A percentile compares a stretch with the other conserved stretches of the same genome.
Evolutionary conservation across 768 basidiomycete genomes (phyloP).

Genomic region (Clitopilus passeckerianus): DNA sequence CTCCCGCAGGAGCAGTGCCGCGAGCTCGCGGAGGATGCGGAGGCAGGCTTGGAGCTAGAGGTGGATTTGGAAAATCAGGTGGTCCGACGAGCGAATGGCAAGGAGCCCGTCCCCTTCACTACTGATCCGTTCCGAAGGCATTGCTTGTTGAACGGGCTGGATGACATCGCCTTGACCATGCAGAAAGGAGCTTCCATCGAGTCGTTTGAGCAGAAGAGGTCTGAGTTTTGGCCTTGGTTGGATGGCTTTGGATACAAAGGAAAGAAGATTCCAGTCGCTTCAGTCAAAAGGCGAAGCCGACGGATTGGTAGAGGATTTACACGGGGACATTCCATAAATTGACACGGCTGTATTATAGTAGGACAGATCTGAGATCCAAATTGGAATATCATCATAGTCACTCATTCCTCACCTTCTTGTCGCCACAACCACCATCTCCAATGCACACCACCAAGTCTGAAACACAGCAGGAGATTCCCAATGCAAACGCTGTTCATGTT

Average conservation of each 20-base stretch:
- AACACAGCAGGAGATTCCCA: background rate
- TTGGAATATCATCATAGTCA: background rate
- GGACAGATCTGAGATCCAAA: slow-evolving; percentile 1
- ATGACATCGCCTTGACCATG: slow-evolving; percentile 95
- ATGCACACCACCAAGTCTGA: background rate
- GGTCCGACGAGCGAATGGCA: slow-evolving; percentile 69
- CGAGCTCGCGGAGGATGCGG: slow-evolving; percentile 72
- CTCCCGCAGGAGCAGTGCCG: slow-evolving; percentile 69
- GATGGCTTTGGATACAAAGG: slow-evolving; percentile 92
- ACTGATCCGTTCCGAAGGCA: slow-evolving; percentile 90
- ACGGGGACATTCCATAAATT: background rate
- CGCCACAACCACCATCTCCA: background rate
- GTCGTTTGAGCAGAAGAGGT: slow-evolving; percentile 75
- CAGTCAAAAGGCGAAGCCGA: slow-evolving; percentile 42
- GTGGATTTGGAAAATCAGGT: slow-evolving; percentile 83
- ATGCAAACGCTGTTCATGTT: background rate
- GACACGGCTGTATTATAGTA: background rate
- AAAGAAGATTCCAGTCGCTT: slow-evolving; percentile 59
- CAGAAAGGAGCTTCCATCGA: slow-evolving; percentile 70
- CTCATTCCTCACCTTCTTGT: background rate
- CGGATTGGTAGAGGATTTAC: slow-evolving; percentile 59
- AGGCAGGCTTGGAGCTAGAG: slow-evolving; percentile 69
- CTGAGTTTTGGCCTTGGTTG: slow-evolving; percentile 88
- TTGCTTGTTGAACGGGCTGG: slow-evolving; percentile 92
- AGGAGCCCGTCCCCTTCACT: slow-evolving; percentile 68